Evolutionary conservation across 2,329 filamentous ascomycete genomes (phyloP).

Genomic region (Fusarium goolgardi): DNA sequence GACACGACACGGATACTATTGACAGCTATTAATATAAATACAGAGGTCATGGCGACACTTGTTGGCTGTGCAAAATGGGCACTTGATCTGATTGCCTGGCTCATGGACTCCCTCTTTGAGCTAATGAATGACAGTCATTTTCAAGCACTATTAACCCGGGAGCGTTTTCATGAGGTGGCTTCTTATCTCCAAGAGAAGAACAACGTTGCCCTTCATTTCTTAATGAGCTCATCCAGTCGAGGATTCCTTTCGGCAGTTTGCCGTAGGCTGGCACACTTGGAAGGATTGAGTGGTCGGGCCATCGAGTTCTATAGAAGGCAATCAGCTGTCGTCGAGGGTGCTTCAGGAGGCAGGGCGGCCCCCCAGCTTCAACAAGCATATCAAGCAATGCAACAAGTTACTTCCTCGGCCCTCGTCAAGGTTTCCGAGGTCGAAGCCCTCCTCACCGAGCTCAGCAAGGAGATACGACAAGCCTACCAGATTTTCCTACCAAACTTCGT

Average conservation of each 20-base stretch:
- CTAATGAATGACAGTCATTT: constrained; percentile 65
- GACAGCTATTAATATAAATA: constrained; percentile 15
- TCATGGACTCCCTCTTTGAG: constrained; percentile 68
- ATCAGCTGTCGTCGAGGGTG: constrained; percentile 55
- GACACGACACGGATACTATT: not conserved
- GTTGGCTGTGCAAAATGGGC: constrained; percentile 83
- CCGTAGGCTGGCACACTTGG: constrained; percentile 70
- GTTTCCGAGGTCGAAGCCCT: constrained; percentile 72
- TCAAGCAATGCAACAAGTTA: constrained; percentile 64
- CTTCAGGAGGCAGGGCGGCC: constrained; percentile 54
- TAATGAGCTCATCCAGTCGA: constrained; percentile 80
- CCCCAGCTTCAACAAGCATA: constrained; percentile 68
- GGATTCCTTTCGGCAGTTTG: constrained; percentile 77
- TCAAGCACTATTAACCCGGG: constrained; percentile 60
- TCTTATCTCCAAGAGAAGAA: constrained; percentile 65
- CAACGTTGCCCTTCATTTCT: constrained; percentile 69
- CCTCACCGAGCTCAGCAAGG: constrained; percentile 60
- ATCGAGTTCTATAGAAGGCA: constrained; percentile 63
- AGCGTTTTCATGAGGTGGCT: constrained; percentile 62
- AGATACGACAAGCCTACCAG: constrained; percentile 65
- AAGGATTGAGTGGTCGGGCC: constrained; percentile 61
- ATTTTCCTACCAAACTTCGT: constrained; percentile 58
- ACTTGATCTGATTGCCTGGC: constrained; percentile 74
- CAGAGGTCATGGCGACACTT: constrained; percentile 78
- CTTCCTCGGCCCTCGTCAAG: constrained; percentile 65